phyloP scores from a whole-genome alignment of 768 basidiomycete genomes.

The Leucocoprinus leucothites region DNA sequence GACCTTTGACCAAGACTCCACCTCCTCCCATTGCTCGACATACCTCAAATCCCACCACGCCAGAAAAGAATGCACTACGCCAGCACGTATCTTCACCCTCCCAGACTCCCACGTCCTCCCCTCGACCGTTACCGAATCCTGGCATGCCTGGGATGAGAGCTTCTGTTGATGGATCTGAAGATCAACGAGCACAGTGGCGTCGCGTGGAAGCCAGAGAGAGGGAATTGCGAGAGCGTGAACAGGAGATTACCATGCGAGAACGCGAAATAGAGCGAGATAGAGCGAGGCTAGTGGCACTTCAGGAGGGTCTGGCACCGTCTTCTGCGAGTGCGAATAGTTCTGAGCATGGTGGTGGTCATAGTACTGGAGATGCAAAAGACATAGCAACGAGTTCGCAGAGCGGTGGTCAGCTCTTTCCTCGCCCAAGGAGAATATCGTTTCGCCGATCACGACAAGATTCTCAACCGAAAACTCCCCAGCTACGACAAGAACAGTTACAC shows the following conservation, averaged over 20 bases:
- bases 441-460: slow-evolving; percentile 29
- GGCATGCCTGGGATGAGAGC: neutral
- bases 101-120: slow-evolving; percentile 9
- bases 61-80: slow-evolving; percentile 14
- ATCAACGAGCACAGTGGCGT: slow-evolving; percentile 28
- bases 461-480: slow-evolving; percentile 20
- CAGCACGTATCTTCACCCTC: slow-evolving; percentile 14
- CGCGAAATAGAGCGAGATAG: slow-evolving; percentile 60
- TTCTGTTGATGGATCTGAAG: slow-evolving; percentile 23
- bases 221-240: slow-evolving; percentile 49
- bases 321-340: slow-evolving; percentile 1
- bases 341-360: slow-evolving; percentile 8
- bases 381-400: slow-evolving; percentile 17
- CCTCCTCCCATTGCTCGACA: slow-evolving; percentile 28
- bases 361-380: slow-evolving; percentile 17
- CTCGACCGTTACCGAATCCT: slow-evolving; percentile 2
- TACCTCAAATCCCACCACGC: slow-evolving; percentile 24
- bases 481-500: neutral
- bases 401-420: slow-evolving; percentile 20
- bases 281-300: slow-evolving; percentile 34
- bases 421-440: slow-evolving; percentile 30
- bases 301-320: slow-evolving; percentile 21
- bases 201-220: slow-evolving; percentile 54
- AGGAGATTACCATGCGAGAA: slow-evolving; percentile 48
- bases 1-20: slow-evolving; percentile 2